Conservation (phyloP, 768 basidiomycete genomes). For the Lanmaoa pseudosensibilis region DNA sequence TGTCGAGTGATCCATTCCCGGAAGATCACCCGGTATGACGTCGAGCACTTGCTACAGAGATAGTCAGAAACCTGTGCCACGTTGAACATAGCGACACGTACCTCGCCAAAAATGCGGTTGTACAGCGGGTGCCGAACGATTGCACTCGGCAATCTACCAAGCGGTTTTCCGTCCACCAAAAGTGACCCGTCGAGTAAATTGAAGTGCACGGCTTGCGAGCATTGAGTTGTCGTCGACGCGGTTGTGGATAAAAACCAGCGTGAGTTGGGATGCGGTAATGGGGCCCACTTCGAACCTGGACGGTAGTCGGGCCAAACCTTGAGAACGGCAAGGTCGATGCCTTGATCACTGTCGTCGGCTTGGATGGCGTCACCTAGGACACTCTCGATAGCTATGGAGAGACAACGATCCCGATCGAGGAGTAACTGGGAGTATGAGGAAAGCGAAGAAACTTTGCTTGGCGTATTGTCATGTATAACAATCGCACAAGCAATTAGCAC, state of each 20-base stretch:
- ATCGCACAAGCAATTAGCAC: conserved; percentile 36
- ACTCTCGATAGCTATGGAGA: conserved; percentile 32
- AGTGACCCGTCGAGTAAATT: conserved; percentile 43
- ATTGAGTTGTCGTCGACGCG: neutral
- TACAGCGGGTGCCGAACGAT: conserved; percentile 38
- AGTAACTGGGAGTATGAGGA: conserved; percentile 19
- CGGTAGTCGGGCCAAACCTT: conserved; percentile 34
- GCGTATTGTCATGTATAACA: conserved; percentile 32
- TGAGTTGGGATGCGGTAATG: conserved; percentile 15
- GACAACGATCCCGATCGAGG: conserved; percentile 33
- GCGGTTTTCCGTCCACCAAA: conserved; percentile 41
- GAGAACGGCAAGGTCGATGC: conserved; percentile 33
- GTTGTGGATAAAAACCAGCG: conserved; percentile 34
- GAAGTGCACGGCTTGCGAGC: conserved; percentile 35
- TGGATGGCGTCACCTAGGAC: conserved; percentile 16
- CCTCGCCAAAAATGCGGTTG: conserved; percentile 37
- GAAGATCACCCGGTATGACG: neutral
- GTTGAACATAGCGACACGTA: conserved; percentile 8
- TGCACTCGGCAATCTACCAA: conserved; percentile 38
- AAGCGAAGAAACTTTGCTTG: conserved; percentile 4
- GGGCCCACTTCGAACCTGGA: conserved; percentile 27
- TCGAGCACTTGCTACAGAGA: neutral
- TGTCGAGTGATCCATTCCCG: conserved; percentile 4
- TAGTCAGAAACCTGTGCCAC: neutral
- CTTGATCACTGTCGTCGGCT: conserved; percentile 2